A percentile compares a stretch with the other conserved stretches of the same genome.
These are phyloP conservation scores for Aspergillus carlsbadensis DNA, from an alignment of 495 filamentous ascomycete species.

Conservation along the genomic window DNA sequence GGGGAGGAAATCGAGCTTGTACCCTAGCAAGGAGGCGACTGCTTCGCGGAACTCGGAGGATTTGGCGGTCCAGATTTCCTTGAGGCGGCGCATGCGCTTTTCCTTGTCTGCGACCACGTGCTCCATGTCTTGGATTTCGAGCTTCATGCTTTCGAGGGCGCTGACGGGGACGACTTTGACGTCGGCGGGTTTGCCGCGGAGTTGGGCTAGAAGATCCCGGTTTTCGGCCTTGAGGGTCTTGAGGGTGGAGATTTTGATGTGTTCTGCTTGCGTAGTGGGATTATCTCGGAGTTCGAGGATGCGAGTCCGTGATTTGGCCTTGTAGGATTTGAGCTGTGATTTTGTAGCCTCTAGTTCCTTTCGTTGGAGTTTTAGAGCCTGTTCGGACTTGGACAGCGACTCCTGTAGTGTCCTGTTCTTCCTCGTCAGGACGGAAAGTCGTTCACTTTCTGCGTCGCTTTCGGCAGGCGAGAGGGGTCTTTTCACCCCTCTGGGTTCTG, in stretches of 20 bases:
- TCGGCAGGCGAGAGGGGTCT: slow-evolving; percentile 58
- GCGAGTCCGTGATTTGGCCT: slow-evolving; percentile 73
- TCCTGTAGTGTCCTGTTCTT: slow-evolving; percentile 86
- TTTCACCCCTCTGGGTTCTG: slow-evolving; percentile 37
- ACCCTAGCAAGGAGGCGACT: slow-evolving; percentile 83
- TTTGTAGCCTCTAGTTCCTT: slow-evolving; percentile 71
- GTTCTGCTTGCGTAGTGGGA: slow-evolving; percentile 79
- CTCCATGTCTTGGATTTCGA: slow-evolving; percentile 70
- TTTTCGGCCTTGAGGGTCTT: slow-evolving; percentile 79
- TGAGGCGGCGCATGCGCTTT: slow-evolving; percentile 80
- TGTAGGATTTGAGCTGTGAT: slow-evolving; percentile 68
- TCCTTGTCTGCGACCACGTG: slow-evolving; percentile 76
- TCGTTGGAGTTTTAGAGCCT: slow-evolving; percentile 61
- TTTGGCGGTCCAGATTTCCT: slow-evolving; percentile 86
- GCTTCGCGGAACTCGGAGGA: slow-evolving; percentile 91
- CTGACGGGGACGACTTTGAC: slow-evolving; percentile 67
- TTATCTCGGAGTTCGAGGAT: slow-evolving; percentile 86
- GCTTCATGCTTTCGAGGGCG: slow-evolving; percentile 68
- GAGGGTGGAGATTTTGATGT: slow-evolving; percentile 77
- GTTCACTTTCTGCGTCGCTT: slow-evolving; percentile 68
- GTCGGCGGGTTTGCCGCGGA: slow-evolving; percentile 52
- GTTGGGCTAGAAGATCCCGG: slow-evolving; percentile 70
- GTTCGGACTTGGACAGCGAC: slow-evolving; percentile 64
- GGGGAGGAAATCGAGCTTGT: slow-evolving; percentile 88
- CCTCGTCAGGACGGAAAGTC: slow-evolving; percentile 75